Percentiles rank a stretch among this genome's conserved stretches.
Conservation (phyloP, 805 yeast species). For the Wickerhamomyces queroliae region DNA sequence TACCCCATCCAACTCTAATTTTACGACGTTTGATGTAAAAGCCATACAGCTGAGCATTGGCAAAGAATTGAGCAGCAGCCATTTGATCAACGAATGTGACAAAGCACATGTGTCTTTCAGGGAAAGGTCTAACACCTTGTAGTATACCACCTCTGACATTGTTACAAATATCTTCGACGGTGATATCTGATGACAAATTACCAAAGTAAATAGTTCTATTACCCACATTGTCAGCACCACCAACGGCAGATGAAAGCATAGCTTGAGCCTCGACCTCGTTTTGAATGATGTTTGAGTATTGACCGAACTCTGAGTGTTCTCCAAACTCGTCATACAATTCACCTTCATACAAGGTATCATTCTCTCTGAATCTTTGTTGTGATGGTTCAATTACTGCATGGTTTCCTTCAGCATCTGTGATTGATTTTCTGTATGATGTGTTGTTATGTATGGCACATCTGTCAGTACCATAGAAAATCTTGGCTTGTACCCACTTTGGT, state of each 20-base stretch:
- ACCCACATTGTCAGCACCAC: conserved; percentile 75
- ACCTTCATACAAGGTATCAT: neutral
- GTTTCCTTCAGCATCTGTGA: conserved; percentile 13
- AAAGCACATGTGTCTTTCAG: conserved; percentile 56
- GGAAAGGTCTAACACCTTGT: conserved; percentile 48
- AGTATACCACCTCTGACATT: conserved; percentile 73
- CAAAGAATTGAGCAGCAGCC: conserved; percentile 62
- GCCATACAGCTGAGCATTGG: conserved; percentile 53
- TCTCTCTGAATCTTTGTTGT: no score
- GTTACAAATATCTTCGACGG: conserved; percentile 70
- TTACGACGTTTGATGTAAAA: conserved; percentile 56
- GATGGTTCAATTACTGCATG: no score
- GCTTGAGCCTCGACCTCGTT: conserved; percentile 92
- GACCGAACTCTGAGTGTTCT: no score
- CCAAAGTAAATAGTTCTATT: conserved; percentile 71
- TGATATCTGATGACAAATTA: conserved; percentile 56
- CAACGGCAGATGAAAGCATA: conserved; percentile 83
- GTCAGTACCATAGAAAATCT: conserved; percentile 89
- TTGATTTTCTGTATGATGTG: conserved; percentile 7
- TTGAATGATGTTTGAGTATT: no score
- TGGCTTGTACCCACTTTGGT: conserved; percentile 64
- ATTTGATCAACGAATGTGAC: conserved; percentile 61
- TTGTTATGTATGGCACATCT: conserved; percentile 54
- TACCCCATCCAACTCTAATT: conserved; percentile 65
- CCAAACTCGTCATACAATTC: neutral